Conservation (phyloP, 2,329 filamentous ascomycete genomes). For the Pseudogymnoascus sp. region DNA sequence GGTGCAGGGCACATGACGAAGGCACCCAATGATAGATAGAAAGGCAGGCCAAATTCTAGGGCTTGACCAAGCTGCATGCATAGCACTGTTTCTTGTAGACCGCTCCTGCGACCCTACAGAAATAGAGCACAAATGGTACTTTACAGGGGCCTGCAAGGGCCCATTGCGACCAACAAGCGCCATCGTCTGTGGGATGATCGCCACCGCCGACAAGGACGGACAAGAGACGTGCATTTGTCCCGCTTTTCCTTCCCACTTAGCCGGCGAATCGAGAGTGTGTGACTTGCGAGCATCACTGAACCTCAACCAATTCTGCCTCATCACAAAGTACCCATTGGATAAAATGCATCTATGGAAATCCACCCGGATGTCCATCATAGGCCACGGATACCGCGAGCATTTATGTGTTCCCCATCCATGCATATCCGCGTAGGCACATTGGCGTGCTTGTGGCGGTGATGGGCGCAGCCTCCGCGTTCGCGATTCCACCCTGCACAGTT, state of each 20-base stretch:
- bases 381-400: neutral
- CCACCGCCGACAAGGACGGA: neutral
- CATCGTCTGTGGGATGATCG: constrained; percentile 7
- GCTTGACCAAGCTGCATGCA: neutral
- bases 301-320: neutral
- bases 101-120: constrained; percentile 2
- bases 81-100: neutral
- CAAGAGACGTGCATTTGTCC: neutral
- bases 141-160: neutral
- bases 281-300: constrained; percentile 4
- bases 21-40: neutral
- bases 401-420: neutral
- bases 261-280: constrained; percentile 6
- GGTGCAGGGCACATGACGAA: constrained; percentile 1
- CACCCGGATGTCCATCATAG: neutral
- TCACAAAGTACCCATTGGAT: constrained; percentile 6
- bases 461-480: constrained; percentile 2
- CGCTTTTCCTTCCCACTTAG: neutral
- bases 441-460: neutral
- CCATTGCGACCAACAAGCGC: neutral
- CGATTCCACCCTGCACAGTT: constrained; percentile 1
- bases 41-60: neutral
- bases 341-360: neutral
- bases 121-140: constrained; percentile 2
- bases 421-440: neutral